Evolutionary conservation across 164 flowering plant species (phyloP).

Genomic region (Nymphaea thermarum): DNA sequence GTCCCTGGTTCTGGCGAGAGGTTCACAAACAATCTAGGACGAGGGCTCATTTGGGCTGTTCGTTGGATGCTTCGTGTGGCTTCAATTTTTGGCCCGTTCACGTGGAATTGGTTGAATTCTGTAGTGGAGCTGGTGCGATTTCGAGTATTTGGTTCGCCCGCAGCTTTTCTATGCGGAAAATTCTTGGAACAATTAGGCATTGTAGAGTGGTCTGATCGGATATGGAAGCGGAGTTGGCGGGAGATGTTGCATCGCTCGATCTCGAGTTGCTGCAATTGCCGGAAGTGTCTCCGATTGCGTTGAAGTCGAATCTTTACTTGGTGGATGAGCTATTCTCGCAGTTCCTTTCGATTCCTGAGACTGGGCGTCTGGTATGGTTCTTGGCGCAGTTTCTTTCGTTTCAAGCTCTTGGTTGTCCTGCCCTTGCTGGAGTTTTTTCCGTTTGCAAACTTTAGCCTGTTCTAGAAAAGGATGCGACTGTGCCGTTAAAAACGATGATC

Average conservation of each 20-base stretch:
- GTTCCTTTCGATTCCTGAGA: slow-evolving; percentile 89
- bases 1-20: too few relatives aligned
- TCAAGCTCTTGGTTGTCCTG: too few relatives aligned
- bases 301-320: slow-evolving; percentile 65
- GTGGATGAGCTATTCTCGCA: slow-evolving; percentile 76
- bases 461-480: too few relatives aligned
- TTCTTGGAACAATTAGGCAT: background rate
- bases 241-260: slow-evolving; percentile 58
- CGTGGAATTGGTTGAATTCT: background rate
- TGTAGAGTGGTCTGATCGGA: background rate
- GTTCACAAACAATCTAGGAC: too few relatives aligned
- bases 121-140: background rate
- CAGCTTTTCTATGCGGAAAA: background rate
- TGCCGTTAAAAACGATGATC: too few relatives aligned
- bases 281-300: slow-evolving; percentile 72
- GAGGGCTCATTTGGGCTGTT: too few relatives aligned
- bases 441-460: too few relatives aligned
- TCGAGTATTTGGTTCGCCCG: background rate
- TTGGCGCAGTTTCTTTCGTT: background rate
- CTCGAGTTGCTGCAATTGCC: slow-evolving; percentile 80
- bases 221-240: slow-evolving; percentile 56
- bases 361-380: slow-evolving; percentile 49
- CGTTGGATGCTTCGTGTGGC: too few relatives aligned
- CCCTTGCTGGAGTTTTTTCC: too few relatives aligned
- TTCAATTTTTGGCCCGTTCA: too few relatives aligned